Evolutionary conservation across 345 rosid species (phyloP), one percentile per base, ranked within the genome.

Genomic region (Turnera subulata): DNA sequence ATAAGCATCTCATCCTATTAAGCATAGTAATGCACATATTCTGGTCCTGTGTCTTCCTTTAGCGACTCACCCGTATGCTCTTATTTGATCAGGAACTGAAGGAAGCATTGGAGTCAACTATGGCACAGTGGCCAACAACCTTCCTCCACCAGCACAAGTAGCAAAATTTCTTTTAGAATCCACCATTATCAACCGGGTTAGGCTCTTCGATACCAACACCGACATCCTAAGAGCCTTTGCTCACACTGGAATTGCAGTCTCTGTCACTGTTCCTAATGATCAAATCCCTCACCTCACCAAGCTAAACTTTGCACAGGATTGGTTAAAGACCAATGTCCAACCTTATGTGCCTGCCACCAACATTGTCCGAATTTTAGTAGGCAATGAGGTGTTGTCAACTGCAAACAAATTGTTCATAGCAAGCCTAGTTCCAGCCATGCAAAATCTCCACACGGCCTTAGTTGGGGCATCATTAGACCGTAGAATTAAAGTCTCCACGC

Each of bases 331-430:
- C 46, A 69, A 82, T 17, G 68, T 92, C 78, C 68, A 68, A 58
- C 84, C 93, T 15, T 61, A 81, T 74, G 44, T 66, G 19, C 91
- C 88, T 0, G 74, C 88, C 13, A 89, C 94, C 14, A 79, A 83
- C 50, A 78, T 92, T 2, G 76, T 83, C 73, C 74, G 96, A 5
- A 75, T 92, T 61, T 72, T 92, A 43, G 86, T 92, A 2, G 98
- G 98, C 40, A 92, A 89, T 56, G 98, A 92, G 66, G 93, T 89
- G 0, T 20, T 92, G 29, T 63, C 95, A 43, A 75, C 88, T 1
- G 82, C 71, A 1, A 64, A 73, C 69, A 82, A 72, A 65, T 46
- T 72, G 48, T 45, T 82, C 7, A 62, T 83, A 23, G 59, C 72
- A 11, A 76, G 45, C 65, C 68, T 92, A 12, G 83, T 92, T 46